A percentile compares a stretch with the other conserved stretches of the same genome.
Evolutionary conservation across 306 rosid genomes (phyloP).

Genomic region (Vicia faba): DNA sequence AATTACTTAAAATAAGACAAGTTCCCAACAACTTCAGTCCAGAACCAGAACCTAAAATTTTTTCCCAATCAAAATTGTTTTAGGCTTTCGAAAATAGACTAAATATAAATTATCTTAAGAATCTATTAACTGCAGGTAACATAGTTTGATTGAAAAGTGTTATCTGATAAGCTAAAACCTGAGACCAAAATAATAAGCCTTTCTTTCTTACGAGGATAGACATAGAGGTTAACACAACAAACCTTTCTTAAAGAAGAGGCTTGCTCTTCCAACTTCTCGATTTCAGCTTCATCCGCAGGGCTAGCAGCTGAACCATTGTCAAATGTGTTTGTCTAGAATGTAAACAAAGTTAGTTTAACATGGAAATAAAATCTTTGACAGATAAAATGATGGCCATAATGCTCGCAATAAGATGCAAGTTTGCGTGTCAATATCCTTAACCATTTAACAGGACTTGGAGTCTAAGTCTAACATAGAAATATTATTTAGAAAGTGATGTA

Average conservation of each 20-base stretch:
- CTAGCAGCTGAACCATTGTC: slow-evolving; percentile 58
- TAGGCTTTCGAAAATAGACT: slow-evolving; percentile 10
- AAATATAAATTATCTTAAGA: slow-evolving; percentile 4
- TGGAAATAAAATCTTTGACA: slow-evolving; percentile 21
- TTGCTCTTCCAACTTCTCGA: slow-evolving; percentile 75
- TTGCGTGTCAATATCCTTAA: neutral
- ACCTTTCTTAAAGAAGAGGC: slow-evolving; percentile 76
- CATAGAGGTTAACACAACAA: slow-evolving; percentile 26
- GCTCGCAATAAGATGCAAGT: slow-evolving; percentile 7
- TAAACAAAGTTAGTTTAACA: slow-evolving; percentile 37
- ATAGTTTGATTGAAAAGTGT: slow-evolving; percentile 7
- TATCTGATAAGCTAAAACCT: slow-evolving; percentile 25
- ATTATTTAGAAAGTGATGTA: neutral
- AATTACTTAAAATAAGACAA: neutral
- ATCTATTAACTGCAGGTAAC: slow-evolving; percentile 18
- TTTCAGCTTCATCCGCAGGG: slow-evolving; percentile 62
- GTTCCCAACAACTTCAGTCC: slow-evolving; percentile 22
- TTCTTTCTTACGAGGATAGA: slow-evolving; percentile 6
- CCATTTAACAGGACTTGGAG: slow-evolving; percentile 17
- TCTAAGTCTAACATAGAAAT: slow-evolving; percentile 2
- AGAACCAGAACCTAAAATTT: no score
- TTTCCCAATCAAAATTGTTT: slow-evolving; percentile 9
- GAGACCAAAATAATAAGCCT: neutral
- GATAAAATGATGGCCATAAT: slow-evolving; percentile 1
- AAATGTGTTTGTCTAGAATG: slow-evolving; percentile 58